Evolutionary conservation across 225 moss, liverwort and hornwort genomes (phyloP).

Genomic region (Sphagnum tenellum): DNA sequence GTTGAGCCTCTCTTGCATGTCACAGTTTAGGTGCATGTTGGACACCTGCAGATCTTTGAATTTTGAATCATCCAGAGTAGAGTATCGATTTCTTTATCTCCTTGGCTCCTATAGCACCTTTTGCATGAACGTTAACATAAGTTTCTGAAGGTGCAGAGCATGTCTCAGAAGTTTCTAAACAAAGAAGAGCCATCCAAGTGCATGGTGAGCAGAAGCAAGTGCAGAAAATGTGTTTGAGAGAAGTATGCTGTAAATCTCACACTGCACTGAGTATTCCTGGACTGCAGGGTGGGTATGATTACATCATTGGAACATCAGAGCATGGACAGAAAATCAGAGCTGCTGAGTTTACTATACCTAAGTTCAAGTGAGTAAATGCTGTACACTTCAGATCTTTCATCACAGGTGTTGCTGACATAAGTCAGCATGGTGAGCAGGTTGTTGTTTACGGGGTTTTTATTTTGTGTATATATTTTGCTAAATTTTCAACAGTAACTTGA

Average conservation of each 20-base stretch:
- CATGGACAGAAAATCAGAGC: conserved; percentile 72
- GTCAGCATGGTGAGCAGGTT: not conserved
- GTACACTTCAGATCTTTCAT: conserved; percentile 1
- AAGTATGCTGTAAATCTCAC: no score
- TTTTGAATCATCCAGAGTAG: no score
- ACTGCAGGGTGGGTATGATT: conserved; percentile 77
- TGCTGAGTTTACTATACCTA: conserved; percentile 51
- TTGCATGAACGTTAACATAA: no score
- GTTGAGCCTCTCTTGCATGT: not conserved
- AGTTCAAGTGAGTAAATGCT: conserved; percentile 50
- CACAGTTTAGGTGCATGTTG: no score
- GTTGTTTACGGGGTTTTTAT: conserved; percentile 1
- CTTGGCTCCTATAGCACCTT: no score
- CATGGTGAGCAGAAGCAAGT: no score
- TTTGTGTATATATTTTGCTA: not conserved
- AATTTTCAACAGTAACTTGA: no score
- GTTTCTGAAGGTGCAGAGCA: no score
- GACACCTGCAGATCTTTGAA: no score
- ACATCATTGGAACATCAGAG: conserved; percentile 90
- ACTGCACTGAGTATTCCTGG: not conserved
- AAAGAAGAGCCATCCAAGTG: no score
- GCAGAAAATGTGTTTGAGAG: not conserved
- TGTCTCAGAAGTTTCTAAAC: no score
- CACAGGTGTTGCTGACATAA: not conserved
- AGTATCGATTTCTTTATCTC: not conserved